Evolutionary conservation across 495 filamentous ascomycete species (phyloP).

Genomic region (Neurospora cerealis): DNA sequence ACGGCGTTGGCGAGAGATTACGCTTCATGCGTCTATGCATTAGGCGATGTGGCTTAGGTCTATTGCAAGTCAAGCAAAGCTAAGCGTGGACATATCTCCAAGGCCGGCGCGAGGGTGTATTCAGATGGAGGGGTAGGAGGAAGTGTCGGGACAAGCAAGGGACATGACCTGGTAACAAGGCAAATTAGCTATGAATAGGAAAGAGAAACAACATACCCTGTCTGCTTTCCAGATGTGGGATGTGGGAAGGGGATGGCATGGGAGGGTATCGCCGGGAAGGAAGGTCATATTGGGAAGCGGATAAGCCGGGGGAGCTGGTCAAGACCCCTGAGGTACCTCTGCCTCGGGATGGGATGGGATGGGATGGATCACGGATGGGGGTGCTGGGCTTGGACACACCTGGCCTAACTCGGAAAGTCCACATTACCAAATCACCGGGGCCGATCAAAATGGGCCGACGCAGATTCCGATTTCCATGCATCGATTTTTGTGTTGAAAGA

Average conservation of each 20-base stretch:
- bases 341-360: not conserved
- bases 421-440: not conserved
- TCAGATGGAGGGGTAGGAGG: not conserved
- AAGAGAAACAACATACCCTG: not conserved
- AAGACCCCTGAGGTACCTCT: not conserved
- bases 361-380: not conserved
- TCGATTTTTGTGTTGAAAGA: not conserved
- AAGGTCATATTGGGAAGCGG: not conserved
- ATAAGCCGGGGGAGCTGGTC: not conserved
- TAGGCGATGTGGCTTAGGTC: not conserved
- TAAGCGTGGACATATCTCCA: not conserved
- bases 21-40: conserved; percentile 26
- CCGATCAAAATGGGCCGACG: not conserved
- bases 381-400: not conserved
- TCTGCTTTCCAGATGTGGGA: not conserved
- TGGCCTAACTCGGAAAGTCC: not conserved
- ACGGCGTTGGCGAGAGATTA: conserved; percentile 19
- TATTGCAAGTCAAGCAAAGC: not conserved
- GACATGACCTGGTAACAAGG: not conserved
- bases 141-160: not conserved
- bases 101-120: not conserved
- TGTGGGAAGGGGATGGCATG: not conserved
- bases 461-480: not conserved
- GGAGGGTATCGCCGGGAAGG: not conserved
- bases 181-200: not conserved